Percentiles rank a stretch among this genome's conserved stretches.
These are phyloP conservation scores for Nymphaea colorata DNA, from an alignment of 164 flowering plant genomes.

Conservation along the genomic window DNA sequence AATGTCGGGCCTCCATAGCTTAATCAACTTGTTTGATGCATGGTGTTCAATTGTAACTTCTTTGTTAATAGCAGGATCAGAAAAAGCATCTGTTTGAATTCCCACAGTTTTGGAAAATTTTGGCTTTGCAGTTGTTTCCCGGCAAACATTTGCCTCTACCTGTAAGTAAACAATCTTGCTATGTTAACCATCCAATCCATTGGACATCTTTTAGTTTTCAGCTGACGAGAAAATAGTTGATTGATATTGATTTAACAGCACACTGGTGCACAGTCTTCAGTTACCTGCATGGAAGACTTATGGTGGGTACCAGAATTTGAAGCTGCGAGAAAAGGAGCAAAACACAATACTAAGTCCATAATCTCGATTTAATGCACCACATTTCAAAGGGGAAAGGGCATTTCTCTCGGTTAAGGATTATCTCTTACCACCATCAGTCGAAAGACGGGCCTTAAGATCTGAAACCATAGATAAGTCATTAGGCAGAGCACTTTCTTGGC, in stretches of 20 bases:
- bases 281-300: neutral
- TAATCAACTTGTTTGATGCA: constrained; percentile 30
- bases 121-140: constrained; percentile 7
- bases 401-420: neutral
- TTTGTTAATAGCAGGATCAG: constrained; percentile 5
- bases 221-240: neutral
- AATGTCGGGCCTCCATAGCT: constrained; percentile 36
- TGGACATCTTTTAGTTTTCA: neutral
- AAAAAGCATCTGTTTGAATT: constrained; percentile 48
- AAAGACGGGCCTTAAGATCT: constrained; percentile 9
- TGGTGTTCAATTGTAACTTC: constrained; percentile 9
- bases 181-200: neutral
- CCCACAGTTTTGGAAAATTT: constrained; percentile 34
- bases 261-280: neutral
- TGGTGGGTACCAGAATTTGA: neutral
- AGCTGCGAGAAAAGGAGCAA: neutral
- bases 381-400: neutral
- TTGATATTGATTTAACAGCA: neutral
- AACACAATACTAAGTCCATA: no score
- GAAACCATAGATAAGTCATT: constrained; percentile 9
- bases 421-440: constrained; percentile 22
- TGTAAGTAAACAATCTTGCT: neutral
- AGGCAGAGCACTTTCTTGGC: constrained; percentile 1
- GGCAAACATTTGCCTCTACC: constrained; percentile 8
- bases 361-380: neutral